phyloP scores from a whole-genome alignment of 768 basidiomycete genomes.

The Exidia glandulosa region DNA sequence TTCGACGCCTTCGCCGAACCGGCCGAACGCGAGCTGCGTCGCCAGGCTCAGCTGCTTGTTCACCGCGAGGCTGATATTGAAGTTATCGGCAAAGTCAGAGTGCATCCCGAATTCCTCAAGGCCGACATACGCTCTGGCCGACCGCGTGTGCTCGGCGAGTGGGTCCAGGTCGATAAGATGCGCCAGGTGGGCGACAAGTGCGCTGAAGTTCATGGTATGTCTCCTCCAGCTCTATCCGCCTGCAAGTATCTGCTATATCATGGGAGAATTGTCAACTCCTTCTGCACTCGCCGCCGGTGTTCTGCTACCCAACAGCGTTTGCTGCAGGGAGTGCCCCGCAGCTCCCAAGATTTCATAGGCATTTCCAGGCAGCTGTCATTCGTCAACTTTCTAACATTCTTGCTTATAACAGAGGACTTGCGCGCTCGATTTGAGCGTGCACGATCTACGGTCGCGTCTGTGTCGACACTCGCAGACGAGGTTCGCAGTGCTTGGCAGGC shows the following conservation, averaged over 20 bases:
- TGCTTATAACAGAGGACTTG: conserved; percentile 42
- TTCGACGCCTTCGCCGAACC: conserved; percentile 52
- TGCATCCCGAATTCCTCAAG: conserved; percentile 68
- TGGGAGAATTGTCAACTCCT: conserved; percentile 1
- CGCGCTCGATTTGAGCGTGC: conserved; percentile 39
- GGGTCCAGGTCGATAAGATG: conserved; percentile 73
- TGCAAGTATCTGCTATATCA: too few species aligned
- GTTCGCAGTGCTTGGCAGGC: conserved; percentile 41
- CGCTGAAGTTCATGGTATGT: conserved; percentile 54
- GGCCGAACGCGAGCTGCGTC: conserved; percentile 52
- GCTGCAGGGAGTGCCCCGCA: too few species aligned
- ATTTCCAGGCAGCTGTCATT: background rate
- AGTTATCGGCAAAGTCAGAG: conserved; percentile 50
- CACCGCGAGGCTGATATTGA: conserved; percentile 64
- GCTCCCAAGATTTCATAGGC: too few species aligned
- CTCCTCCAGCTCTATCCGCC: too few species aligned
- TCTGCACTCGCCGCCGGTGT: background rate
- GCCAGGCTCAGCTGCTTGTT: conserved; percentile 49
- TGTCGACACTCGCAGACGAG: conserved; percentile 48
- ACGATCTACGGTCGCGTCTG: conserved; percentile 38
- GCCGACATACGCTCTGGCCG: conserved; percentile 63
- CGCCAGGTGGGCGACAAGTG: conserved; percentile 66
- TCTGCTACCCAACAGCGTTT: too few species aligned
- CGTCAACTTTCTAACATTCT: background rate
- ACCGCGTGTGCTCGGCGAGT: conserved; percentile 64